Evolutionary conservation across 345 rosid genomes (phyloP), one percentile per base, ranked within the genome.

Genomic region (Carallia brachiata): DNA sequence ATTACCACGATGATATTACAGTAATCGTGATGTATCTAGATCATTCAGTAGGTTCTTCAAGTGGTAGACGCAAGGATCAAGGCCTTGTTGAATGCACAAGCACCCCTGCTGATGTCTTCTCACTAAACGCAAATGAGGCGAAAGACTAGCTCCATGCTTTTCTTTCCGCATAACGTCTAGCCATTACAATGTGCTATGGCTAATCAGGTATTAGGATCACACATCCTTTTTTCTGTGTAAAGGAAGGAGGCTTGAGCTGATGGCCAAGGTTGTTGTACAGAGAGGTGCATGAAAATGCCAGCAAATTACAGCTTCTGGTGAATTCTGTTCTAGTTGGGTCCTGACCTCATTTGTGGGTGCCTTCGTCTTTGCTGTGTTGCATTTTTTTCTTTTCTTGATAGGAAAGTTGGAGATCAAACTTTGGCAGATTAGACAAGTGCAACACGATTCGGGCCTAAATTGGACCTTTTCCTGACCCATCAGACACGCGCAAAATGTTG

Each of bases 1-100:
- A 84, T 80, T 78, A 82, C 78, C 92, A 88, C 37, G 92, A 88
- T 7, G 92, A 88, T 53, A 88, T 88, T 27, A 82, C 92, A 0
- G 88, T 85, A n/a, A 69, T 85, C 34, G 92, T 85, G 48, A 57
- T 88, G 27, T 88, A 79, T 70, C 73, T 88, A 32, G 90, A 82
- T 73, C 84, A 80, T 75, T 76, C 81, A 2, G 12, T 30, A 57
- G 73, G 72, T 50, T 60, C 75, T 36, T 59, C 73, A 6, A 71
- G 64, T 18, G 74, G 70, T 27, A 76, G 71, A 82, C 73, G 71
- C 63, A 73, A 73, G 60, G 67, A 58, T 19, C 54, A 31, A 6
- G 63, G 37, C 61, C 36, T 61, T 40, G 70, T 62, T 1, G 81
- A 78, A 36, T 76, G 78, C 77, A 84, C 83, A 0, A 77, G 69